These are phyloP conservation scores for Blastomyces percursus DNA, from an alignment of 2,329 filamentous ascomycete genomes.

Conservation along the genomic window DNA sequence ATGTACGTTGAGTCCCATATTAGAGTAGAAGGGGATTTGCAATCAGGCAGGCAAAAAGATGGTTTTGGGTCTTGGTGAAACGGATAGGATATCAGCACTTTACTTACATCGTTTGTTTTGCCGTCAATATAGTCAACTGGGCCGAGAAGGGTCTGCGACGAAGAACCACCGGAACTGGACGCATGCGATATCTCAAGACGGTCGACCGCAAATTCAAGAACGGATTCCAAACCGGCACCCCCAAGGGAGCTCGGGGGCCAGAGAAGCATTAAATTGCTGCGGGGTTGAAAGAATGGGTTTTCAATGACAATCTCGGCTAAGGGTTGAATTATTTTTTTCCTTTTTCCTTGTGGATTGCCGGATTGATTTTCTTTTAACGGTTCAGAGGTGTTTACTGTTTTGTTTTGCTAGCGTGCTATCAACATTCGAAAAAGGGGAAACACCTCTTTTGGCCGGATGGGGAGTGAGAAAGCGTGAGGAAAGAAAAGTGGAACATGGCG, in stretches of 20 bases:
- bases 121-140: conserved; percentile 72
- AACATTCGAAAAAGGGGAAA: conserved; percentile 5
- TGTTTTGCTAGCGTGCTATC: conserved; percentile 7
- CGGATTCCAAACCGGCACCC: conserved; percentile 84
- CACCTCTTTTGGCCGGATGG: not conserved
- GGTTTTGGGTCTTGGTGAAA: conserved; percentile 5
- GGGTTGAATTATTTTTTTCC: conserved; percentile 27
- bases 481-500: conserved; percentile 6
- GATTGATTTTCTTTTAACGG: conserved; percentile 1
- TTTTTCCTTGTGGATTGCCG: conserved; percentile 5
- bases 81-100: conserved; percentile 5
- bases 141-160: conserved; percentile 99
- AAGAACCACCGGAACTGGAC: conserved; percentile 97
- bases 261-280: conserved; percentile 33
- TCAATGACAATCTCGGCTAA: conserved; percentile 29
- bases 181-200: conserved; percentile 88
- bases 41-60: not conserved
- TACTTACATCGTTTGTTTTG: conserved; percentile 20
- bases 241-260: conserved; percentile 70
- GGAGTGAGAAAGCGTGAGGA: conserved; percentile 2
- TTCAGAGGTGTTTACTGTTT: conserved; percentile 3
- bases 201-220: conserved; percentile 93
- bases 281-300: conserved; percentile 22
- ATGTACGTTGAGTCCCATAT: conserved; percentile 55
- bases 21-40: not conserved